Evolutionary conservation across 192 early-diverging fungal genomes (phyloP).

Genomic region (Mortierella alpina): DNA sequence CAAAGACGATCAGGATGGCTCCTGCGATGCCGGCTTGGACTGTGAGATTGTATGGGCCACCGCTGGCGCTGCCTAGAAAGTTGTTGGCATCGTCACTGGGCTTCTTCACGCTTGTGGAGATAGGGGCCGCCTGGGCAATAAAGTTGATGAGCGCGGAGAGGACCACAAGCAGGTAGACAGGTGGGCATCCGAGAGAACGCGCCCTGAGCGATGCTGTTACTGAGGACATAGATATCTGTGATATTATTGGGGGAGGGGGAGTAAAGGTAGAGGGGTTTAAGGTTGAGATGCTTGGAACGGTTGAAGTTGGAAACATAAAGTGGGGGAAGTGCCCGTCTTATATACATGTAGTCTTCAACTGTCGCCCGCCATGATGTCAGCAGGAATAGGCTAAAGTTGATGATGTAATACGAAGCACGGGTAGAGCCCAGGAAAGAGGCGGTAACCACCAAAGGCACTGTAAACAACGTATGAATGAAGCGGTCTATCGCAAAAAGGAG

Average conservation of each 20-base stretch:
- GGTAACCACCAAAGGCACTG: too few relatives aligned
- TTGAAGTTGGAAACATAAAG: background rate
- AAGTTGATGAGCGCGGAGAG: slow-evolving; percentile 5
- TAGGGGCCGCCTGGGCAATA: background rate
- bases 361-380: too few relatives aligned
- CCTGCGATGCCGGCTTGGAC: slow-evolving; percentile 51
- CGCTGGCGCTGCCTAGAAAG: background rate
- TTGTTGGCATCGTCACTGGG: background rate
- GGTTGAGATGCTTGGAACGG: background rate
- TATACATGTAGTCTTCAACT: background rate
- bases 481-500: too few relatives aligned
- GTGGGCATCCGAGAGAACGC: slow-evolving; percentile 2
- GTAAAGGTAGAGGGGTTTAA: too few relatives aligned
- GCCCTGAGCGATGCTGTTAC: background rate
- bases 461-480: too few relatives aligned
- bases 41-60: slow-evolving; percentile 46
- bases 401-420: too few relatives aligned
- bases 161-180: slow-evolving; percentile 16
- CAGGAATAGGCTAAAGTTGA: too few relatives aligned
- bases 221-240: slow-evolving; percentile 10
- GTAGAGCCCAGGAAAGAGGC: too few relatives aligned
- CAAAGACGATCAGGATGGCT: slow-evolving; percentile 40
- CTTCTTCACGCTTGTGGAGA: background rate
- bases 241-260: background rate
- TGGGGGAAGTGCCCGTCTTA: background rate